Evolutionary conservation across 169 alveolate genomes (phyloP), one percentile per base, ranked within the genome.

Genomic region (Babesia ovata): DNA sequence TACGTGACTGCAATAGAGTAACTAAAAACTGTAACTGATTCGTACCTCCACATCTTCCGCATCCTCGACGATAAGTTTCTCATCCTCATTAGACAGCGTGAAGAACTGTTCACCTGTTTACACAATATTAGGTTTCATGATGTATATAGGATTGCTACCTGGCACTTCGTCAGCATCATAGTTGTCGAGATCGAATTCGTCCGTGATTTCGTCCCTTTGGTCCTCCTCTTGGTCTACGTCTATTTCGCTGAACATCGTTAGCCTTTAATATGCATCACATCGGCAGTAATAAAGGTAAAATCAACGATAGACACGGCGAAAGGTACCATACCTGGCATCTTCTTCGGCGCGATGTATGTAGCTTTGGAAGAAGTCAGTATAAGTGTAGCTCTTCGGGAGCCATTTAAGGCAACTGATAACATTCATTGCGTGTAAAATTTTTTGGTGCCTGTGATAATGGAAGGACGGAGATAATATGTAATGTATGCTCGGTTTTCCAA

Each of bases 101-200:
- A 79, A 72, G 29, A 79, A 28, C 67, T 79, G 87, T 49, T 79
- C 84, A 11, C 75, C 86, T 77, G 48, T 46, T 24, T 11, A 4
- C 21, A 62, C 33, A 50, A 39, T 49, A 13, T 0, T 28, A 13
- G 26, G 8, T 3, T 0, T 22, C 22, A 45, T 29, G 0, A 6
- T 36, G 21, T 14, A 7, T 9, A 14, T 13, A 0, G 13, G 12
- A 16, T 7, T 33, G 21, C 0, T 67, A 77, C 86, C 66, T 61
- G 87, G 87, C 24, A 79, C 16, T 10, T 79, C 82, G 26, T 79
- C 87, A 33, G 54, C 75, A 63, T 79, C 87, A 60, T 79, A 79
- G 42, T 79, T 56, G 22, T 57, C 76, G 52, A 79, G 71, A 61
- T 79, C 87, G 62, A 79, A 79, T 16, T 63, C 70, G 28, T 77